Conservation (phyloP, 768 basidiomycete genomes). For the Paxillus involutus region DNA sequence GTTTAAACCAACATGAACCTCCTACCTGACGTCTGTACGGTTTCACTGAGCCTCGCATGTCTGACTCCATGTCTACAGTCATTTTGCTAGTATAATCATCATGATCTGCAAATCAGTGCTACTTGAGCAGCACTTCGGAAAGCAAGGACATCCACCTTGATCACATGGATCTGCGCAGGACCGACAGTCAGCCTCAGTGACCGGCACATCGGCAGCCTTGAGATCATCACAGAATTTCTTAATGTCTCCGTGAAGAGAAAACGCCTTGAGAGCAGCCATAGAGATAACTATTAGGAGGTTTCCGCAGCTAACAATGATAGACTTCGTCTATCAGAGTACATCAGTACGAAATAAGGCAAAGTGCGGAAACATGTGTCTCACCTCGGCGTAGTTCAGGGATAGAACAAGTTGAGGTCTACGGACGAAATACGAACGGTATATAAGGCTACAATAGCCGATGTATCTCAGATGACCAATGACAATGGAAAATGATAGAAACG, state of each 20-base stretch:
- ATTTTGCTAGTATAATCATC: constrained; percentile 74
- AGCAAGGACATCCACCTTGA: constrained; percentile 43
- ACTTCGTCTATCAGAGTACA: too few species aligned
- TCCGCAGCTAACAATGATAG: too few species aligned
- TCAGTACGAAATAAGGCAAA: too few species aligned
- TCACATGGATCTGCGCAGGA: constrained; percentile 79
- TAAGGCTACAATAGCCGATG: too few species aligned
- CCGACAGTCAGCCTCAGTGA: constrained; percentile 67
- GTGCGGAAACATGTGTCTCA: too few species aligned
- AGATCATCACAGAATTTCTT: constrained; percentile 51
- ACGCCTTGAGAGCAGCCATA: constrained; percentile 24
- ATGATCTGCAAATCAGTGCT: constrained; percentile 47
- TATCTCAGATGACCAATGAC: too few species aligned
- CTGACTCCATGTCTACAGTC: constrained; percentile 73
- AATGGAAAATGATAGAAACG: too few species aligned
- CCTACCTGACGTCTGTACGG: constrained; percentile 80
- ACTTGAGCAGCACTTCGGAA: constrained; percentile 28
- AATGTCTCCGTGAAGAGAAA: constrained; percentile 29
- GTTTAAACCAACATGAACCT: neutral
- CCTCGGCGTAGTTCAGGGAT: too few species aligned
- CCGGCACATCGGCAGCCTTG: constrained; percentile 57
- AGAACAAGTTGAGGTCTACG: too few species aligned
- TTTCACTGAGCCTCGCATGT: constrained; percentile 84
- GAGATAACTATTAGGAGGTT: constrained; percentile 1
- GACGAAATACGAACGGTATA: too few species aligned